Evolutionary conservation across 2,329 filamentous ascomycete genomes (phyloP), one percentile per base, ranked within the genome.

Genomic region (Trichoderma koningii): DNA sequence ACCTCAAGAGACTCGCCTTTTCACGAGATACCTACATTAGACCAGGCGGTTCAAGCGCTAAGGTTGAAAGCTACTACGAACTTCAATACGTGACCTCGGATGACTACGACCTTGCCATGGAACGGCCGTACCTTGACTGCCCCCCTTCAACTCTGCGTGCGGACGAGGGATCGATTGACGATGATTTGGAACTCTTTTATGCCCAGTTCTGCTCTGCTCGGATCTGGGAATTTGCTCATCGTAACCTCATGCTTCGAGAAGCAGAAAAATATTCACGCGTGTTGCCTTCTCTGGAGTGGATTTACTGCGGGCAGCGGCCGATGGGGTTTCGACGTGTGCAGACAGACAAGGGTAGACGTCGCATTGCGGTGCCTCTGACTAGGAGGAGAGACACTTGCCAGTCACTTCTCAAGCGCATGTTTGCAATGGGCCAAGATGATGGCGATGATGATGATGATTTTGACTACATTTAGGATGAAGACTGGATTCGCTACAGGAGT

Each of bases 171-270:
- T 12, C 5, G 14, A 53, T 7, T n/a, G 42, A 17, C 6, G 38
- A 17, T 38, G 17, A 5, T 59, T 3, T 28, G 3, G 21, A 23
- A 3, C 1, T 41, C 17, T 41, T 26, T n/a, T 21, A 19, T 42
- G 42, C n/a, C 19, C 1, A 7, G 7, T 3, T 34, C 30, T 2
- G 30, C 7, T 28, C 42, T 2, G 45, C 3, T 21, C 26, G 1
- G 45, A n/a, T 62, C 10, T 62, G 57, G 57, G 57, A 62, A 34
- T 34, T 47, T 44, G 47, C 57, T 19, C 57, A 62, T 12, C 57
- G 48, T 23, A 52, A 62, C 21, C 47, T 48, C 4, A 62, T 62
- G 59, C 47, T 62, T 23, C 7, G n/a, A 15, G 59, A 62, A n/a
- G 59, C 59, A 21, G 59, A 62, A n/a, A 12, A 19, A 14, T 62